Base-by-base conservation (phyloP, 2,329 filamentous ascomycete species). In the Aspergillus niger region DNA sequence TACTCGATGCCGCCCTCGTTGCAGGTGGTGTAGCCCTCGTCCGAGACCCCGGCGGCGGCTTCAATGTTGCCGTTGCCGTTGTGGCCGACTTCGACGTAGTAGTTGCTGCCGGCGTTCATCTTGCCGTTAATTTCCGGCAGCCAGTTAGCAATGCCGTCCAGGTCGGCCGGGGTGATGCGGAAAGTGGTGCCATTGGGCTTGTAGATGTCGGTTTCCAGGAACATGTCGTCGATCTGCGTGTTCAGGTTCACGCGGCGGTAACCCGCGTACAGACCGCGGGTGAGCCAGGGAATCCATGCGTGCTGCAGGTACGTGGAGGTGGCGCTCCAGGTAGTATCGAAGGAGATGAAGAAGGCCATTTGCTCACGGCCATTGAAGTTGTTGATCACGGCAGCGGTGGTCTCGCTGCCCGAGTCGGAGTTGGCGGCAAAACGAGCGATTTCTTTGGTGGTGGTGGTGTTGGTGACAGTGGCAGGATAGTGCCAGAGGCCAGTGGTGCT, bases 211-310 rank as follows among this genome's bases (percentile, higher is more conserved):
- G 81, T 80, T 55, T 78, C 75, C 20, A 89, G 76, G 65, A 87
- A 84, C 77, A 89, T 84, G 65, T 89, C 86, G 66, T 89, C 86
- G 32, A 88, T 82, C 67, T 87, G 85, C 11, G 84, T 82, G 72
- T 76, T 82, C 38, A 86, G 72, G 62, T 85, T 81, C 39, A 82
- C 77, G 63, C 84, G 80, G 56, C 83, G 80, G 69, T 83, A 82
- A n/a, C 85, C 85, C 8, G 82, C 76, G 63, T 84, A 69, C 8
- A 87, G 71, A 39, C 86, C 85, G 62, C 84, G 80, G 5, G 86
- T 87, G 36, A 86, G 70, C 85, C 85, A 88, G 65, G 82, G 82
- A 61, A 88, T 87, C 80, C 83, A 87, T 10, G 85, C 79, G 72
- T 88, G 86, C 72, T 87, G 85, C 52, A 87, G 71, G 67, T 81